Conservation (phyloP, 2,329 filamentous ascomycete genomes). For the Aspergillus texensis region DNA sequence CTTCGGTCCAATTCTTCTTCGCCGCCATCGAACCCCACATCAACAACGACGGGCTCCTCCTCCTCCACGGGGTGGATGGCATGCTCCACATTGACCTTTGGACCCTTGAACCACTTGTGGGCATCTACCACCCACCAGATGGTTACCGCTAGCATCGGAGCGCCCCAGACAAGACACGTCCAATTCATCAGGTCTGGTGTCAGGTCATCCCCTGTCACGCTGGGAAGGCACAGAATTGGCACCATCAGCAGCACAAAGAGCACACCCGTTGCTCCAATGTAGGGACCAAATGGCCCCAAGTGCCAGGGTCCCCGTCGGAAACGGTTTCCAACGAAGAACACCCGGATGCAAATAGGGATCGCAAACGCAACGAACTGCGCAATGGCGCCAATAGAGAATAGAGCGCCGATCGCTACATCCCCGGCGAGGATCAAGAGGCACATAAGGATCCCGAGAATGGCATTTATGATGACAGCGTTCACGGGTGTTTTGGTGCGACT, state of each 20-base stretch:
- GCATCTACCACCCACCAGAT: constrained; percentile 68
- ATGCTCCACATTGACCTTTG: constrained; percentile 68
- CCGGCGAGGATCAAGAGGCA: constrained; percentile 69
- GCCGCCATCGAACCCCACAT: constrained; percentile 25
- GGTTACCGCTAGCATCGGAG: constrained; percentile 60
- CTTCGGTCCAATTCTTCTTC: neutral
- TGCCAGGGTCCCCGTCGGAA: constrained; percentile 72
- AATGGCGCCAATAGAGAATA: constrained; percentile 72
- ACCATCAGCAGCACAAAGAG: constrained; percentile 67
- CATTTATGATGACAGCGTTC: constrained; percentile 71
- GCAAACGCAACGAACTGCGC: constrained; percentile 62
- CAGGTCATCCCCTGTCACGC: constrained; percentile 58
- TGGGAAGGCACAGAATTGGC: constrained; percentile 68
- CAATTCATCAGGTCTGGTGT: constrained; percentile 64
- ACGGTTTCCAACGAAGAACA: constrained; percentile 58
- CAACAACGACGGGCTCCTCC: constrained; percentile 23
- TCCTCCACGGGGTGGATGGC: constrained; percentile 32
- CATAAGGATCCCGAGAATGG: constrained; percentile 60
- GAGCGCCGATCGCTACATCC: constrained; percentile 63
- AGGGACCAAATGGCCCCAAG: constrained; percentile 61
- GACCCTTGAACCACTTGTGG: constrained; percentile 70
- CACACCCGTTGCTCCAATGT: constrained; percentile 60
- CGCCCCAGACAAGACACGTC: constrained; percentile 68
- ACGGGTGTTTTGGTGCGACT: constrained; percentile 65
- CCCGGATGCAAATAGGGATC: constrained; percentile 47